Evolutionary conservation across 192 early-diverging fungal genomes (phyloP), one percentile per base, ranked within the genome.

Genomic region (Podila epigama): DNA sequence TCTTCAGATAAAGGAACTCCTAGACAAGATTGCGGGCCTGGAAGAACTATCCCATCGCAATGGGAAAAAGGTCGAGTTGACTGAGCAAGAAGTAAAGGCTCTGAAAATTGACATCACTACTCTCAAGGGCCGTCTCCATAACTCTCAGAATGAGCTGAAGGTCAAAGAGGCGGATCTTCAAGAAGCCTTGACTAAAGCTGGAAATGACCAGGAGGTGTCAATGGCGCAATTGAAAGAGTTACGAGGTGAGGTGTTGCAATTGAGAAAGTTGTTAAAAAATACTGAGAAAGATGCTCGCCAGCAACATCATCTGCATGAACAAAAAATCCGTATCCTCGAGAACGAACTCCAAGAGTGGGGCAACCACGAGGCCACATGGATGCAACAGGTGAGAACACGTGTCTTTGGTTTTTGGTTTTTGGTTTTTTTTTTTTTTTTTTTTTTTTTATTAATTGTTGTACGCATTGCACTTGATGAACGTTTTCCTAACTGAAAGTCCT

Each of bases 311-410:
- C 52, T 22, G 1, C 53, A 52, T 10, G 51, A 75, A 13, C 60
- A 63, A 4, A 40, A 75, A 16, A 58, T 75, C 7, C 5, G 32
- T 8, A 22, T 0, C 7, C 51, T 75, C 34, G 4, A n/a, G 13
- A n/a, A 35, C 13, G 53, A 68, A 13, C 28, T 75, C 28, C 40
- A 68, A 41, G 31, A 29, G 15, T 75, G 72, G 72, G 54, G 63
- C 34, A 41, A 68, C 11, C 72, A 75, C 35, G 72, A 75, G 35
- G 64, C 55, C 12, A 32, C 35, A 15, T 75, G 72, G 72, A 39
- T 75, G 0, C 33, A 25, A 16, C 61, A 66, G 64, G 71, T 63
- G 59, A 33, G 36, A 12, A 31, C 18, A n/a, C n/a, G n/a, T n/a
- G n/a, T n/a, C n/a, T n/a, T n/a, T n/a, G n/a, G n/a, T n/a, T 42